These are phyloP conservation scores for Eragrostis nindensis DNA, from an alignment of 176 grass and related monocot genomes.

Conservation along the genomic window DNA sequence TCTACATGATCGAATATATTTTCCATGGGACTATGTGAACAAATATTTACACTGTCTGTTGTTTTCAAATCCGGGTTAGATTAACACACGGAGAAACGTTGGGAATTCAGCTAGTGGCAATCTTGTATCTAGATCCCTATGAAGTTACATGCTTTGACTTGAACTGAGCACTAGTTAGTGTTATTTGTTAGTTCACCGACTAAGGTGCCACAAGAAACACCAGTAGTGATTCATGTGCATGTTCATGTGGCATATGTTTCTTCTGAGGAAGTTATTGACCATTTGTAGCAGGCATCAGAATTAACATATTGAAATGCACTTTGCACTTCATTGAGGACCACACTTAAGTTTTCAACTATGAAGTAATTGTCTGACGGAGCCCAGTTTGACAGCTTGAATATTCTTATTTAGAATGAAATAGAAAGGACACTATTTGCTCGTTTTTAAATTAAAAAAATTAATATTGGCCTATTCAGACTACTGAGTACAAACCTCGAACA, in stretches of 20 bases:
- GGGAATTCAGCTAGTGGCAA: not conserved
- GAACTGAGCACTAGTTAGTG: not conserved
- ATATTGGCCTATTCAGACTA: not conserved
- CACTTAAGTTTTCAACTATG: not conserved
- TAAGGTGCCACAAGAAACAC: not conserved
- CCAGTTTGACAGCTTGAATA: not conserved
- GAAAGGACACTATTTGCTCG: not conserved
- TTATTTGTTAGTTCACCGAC: not conserved
- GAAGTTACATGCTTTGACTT: not conserved
- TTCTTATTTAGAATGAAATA: not conserved
- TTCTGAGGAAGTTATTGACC: not conserved
- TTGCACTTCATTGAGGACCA: not conserved
- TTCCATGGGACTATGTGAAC: not conserved
- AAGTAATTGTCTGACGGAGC: not conserved
- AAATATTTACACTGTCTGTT: not conserved
- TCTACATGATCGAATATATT: not conserved
- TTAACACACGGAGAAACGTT: not conserved
- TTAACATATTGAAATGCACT: too few species aligned
- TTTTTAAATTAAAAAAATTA: not conserved
- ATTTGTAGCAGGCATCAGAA: not conserved
- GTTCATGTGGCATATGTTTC: constrained; percentile 14
- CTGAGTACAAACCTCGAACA: not conserved
- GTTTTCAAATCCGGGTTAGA: not conserved
- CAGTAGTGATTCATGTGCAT: not conserved
- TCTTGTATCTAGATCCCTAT: too few species aligned